Evolutionary conservation across 352 stramenopile genomes (phyloP).

Genomic region (Phytophthora sojae): DNA sequence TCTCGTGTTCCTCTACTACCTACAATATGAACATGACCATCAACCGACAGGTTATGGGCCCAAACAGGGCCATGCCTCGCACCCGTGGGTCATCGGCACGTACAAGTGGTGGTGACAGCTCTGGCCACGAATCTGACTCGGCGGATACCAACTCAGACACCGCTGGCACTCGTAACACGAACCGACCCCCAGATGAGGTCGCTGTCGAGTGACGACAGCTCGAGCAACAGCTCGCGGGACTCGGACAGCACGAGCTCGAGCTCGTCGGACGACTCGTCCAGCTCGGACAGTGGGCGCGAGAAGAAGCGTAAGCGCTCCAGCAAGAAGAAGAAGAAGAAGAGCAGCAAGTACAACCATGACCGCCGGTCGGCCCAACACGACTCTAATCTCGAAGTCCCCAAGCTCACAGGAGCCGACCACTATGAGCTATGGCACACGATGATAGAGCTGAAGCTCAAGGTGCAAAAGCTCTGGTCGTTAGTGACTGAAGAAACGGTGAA

Average conservation of each 20-base stretch:
- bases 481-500: background rate
- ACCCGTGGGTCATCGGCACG: background rate
- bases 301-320: background rate
- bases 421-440: background rate
- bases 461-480: background rate
- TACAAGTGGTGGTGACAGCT: background rate
- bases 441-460: background rate
- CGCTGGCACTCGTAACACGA: too few relatives aligned
- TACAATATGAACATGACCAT: background rate
- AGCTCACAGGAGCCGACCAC: background rate
- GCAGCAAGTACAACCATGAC: background rate
- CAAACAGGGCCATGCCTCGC: background rate
- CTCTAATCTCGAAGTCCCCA: background rate
- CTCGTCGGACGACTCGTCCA: background rate
- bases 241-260: background rate
- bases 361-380: background rate
- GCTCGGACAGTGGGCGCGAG: background rate
- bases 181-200: background rate
- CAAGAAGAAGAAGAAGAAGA: background rate
- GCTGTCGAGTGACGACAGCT: background rate
- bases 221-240: background rate
- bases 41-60: background rate
- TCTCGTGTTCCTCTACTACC: background rate
- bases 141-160: background rate
- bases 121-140: background rate